Percentiles rank a stretch among this genome's conserved stretches.
phyloP scores from a whole-genome alignment of 345 rosid species.

The Murraya paniculata region DNA sequence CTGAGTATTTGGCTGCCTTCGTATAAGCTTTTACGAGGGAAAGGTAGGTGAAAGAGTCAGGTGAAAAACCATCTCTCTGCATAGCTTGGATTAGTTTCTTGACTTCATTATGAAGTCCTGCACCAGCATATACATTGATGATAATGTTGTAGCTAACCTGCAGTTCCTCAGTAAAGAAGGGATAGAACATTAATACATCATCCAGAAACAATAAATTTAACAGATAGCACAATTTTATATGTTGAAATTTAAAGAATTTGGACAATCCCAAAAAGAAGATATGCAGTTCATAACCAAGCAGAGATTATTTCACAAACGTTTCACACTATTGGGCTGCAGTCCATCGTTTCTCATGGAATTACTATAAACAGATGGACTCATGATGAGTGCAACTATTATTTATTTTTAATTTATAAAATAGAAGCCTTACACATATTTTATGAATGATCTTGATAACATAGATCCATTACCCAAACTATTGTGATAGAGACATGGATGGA shows the following conservation, averaged over 20 bases:
- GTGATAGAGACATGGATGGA: not conserved
- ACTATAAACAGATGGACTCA: not conserved
- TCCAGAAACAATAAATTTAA: not conserved
- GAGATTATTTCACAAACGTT: not conserved
- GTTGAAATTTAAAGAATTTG: not conserved
- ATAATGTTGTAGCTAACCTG: slow-evolving; percentile 81
- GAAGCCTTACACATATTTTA: not conserved
- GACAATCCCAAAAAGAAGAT: not conserved
- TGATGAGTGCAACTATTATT: not conserved
- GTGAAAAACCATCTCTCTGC: slow-evolving; percentile 51
- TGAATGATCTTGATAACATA: not conserved
- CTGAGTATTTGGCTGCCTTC: slow-evolving; percentile 39
- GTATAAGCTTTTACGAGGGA: slow-evolving; percentile 57
- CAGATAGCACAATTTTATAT: not conserved
- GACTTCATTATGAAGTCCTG: slow-evolving; percentile 46
- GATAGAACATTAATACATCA: slow-evolving; percentile 6
- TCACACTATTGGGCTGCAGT: not conserved
- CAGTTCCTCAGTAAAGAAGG: slow-evolving; percentile 18
- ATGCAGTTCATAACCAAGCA: not conserved
- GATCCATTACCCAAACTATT: not conserved
- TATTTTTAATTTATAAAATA: not conserved
- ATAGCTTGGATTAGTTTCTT: slow-evolving; percentile 52
- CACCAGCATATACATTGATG: slow-evolving; percentile 46
- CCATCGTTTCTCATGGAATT: not conserved
- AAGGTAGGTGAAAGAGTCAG: slow-evolving; percentile 52